phyloP scores from a whole-genome alignment of 140 eudicot genomes.

The Flaveria floridana region DNA sequence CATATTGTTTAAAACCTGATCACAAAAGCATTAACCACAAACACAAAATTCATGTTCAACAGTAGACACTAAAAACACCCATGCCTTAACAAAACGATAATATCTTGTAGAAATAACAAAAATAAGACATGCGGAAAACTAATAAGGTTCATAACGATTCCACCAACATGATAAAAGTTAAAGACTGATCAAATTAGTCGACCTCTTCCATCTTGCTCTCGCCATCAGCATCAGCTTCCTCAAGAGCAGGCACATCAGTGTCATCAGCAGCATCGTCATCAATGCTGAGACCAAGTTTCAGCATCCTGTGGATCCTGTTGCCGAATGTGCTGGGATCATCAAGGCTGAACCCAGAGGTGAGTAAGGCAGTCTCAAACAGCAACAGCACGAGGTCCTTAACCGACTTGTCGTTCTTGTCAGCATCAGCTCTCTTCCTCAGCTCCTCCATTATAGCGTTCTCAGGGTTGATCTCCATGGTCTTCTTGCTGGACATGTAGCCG shows the following conservation, averaged over 20 bases:
- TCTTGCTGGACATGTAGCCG: constrained; percentile 87
- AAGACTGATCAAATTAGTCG: constrained; percentile 41
- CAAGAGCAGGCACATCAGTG: constrained; percentile 68
- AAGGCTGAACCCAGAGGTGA: constrained; percentile 87
- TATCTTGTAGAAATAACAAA: constrained; percentile 3
- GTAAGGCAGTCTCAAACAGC: constrained; percentile 82
- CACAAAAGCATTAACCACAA: neutral
- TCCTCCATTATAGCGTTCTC: constrained; percentile 92
- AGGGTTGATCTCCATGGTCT: constrained; percentile 89
- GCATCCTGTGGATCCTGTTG: constrained; percentile 85
- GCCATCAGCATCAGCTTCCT: constrained; percentile 67
- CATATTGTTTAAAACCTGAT: neutral
- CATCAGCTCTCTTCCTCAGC: constrained; percentile 91
- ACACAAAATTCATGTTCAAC: neutral
- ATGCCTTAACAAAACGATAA: neutral
- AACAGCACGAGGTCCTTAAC: constrained; percentile 79
- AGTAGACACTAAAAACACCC: neutral
- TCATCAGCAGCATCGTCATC: constrained; percentile 60
- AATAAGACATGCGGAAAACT: neutral
- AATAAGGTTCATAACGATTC: neutral
- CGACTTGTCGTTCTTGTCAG: constrained; percentile 93
- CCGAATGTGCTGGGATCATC: constrained; percentile 96
- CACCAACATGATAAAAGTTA: neutral
- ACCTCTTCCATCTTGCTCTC: constrained; percentile 98
- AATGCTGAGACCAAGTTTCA: constrained; percentile 90